Evolutionary conservation across 1,139 yeast genomes (phyloP).

Genomic region (Barnettozyma hawaiiensis): DNA sequence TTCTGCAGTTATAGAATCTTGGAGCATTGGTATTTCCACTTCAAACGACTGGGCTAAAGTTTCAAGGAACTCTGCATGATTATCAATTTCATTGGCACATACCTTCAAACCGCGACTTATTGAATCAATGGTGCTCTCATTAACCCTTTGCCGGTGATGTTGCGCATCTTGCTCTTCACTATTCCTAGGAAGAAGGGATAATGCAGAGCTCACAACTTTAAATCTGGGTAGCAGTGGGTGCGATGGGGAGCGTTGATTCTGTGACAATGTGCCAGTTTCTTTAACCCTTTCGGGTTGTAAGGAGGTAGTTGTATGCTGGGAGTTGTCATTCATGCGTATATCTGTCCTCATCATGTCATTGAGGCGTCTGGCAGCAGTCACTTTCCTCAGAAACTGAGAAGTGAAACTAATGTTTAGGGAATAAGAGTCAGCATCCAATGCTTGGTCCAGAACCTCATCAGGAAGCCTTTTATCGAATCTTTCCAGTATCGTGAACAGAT

Average conservation of each 20-base stretch:
- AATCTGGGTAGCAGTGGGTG: neutral
- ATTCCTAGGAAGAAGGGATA: neutral
- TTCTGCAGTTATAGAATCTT: neutral
- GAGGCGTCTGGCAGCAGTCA: neutral
- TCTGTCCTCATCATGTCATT: neutral
- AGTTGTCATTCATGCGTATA: neutral
- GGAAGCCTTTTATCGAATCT: neutral
- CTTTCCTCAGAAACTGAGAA: neutral
- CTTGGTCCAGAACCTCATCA: neutral
- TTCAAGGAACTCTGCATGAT: neutral
- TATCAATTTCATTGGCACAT: neutral
- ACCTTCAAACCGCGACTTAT: neutral
- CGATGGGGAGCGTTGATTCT: neutral
- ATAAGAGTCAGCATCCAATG: neutral
- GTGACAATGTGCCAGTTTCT: neutral
- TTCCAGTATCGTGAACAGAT: neutral
- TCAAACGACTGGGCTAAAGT: slow-evolving; percentile 3
- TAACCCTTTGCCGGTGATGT: neutral
- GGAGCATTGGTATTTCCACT: slow-evolving; percentile 4
- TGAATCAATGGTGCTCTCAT: neutral
- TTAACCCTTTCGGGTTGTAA: neutral
- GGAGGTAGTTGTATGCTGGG: neutral
- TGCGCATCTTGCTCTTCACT: neutral
- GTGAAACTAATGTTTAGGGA: neutral
- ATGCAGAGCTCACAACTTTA: neutral